Percentiles rank a stretch among this genome's conserved stretches.
phyloP scores from a whole-genome alignment of 1,284 basidiomycete species.

The Microbotryum silenes-acaulis region DNA sequence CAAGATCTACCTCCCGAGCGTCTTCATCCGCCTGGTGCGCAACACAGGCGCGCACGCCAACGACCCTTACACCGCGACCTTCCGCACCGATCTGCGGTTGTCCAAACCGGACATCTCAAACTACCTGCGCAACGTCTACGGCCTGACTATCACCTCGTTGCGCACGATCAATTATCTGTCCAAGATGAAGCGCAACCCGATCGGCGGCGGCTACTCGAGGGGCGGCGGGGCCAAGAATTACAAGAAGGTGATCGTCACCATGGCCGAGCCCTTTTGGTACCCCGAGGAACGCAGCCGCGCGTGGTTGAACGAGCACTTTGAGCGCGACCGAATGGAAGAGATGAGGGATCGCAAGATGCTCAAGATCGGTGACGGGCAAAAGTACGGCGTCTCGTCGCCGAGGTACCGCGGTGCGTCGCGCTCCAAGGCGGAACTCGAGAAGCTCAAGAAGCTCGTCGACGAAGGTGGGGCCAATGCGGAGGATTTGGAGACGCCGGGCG shows the following conservation, averaged over 20 bases:
- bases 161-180: conserved; percentile 37
- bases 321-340: conserved; percentile 32
- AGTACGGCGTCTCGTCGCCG: conserved; percentile 20
- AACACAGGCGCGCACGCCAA: conserved; percentile 30
- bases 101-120: conserved; percentile 38
- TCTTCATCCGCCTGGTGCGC: conserved; percentile 36
- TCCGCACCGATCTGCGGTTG: conserved; percentile 35
- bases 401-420: conserved; percentile 28
- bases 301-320: conserved; percentile 36
- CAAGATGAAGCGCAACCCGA: conserved; percentile 29
- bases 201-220: conserved; percentile 28
- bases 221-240: conserved; percentile 29
- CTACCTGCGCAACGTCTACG: conserved; percentile 38
- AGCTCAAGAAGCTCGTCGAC: conserved; percentile 10
- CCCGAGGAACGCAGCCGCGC: conserved; percentile 29
- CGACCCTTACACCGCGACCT: conserved; percentile 38
- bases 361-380: conserved; percentile 31
- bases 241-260: conserved; percentile 35
- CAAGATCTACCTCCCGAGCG: conserved; percentile 35
- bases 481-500: conserved; percentile 6
- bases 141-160: conserved; percentile 34
- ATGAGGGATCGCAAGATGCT: conserved; percentile 32
- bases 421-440: conserved; percentile 13
- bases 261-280: conserved; percentile 37
- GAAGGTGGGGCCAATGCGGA: conserved; percentile 13